Conservation (phyloP, 192 early-diverging fungal species). For the Linnemannia exigua region DNA sequence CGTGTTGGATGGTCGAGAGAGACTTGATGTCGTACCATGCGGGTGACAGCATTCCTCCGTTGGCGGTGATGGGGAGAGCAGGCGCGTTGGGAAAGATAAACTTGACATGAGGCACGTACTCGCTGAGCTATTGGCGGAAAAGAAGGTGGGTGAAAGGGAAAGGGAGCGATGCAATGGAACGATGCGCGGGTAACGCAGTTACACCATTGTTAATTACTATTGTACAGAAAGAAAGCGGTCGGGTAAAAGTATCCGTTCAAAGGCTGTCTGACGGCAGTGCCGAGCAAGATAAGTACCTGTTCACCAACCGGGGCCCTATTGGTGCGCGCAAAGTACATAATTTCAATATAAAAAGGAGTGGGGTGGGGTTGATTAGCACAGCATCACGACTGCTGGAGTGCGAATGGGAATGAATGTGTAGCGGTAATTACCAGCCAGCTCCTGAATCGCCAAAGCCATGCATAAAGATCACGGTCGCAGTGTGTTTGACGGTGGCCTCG, state of each 20-base stretch:
- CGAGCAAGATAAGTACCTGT: slow-evolving; percentile 18
- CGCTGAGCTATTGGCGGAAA: slow-evolving; percentile 67
- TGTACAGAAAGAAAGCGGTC: background rate
- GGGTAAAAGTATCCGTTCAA: background rate
- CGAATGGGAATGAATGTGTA: background rate
- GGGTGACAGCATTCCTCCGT: slow-evolving; percentile 86
- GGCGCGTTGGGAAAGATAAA: slow-evolving; percentile 92
- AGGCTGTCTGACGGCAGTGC: background rate
- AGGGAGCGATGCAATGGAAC: background rate
- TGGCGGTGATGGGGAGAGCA: slow-evolving; percentile 77
- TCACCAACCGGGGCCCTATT: slow-evolving; percentile 41
- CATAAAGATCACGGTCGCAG: slow-evolving; percentile 69
- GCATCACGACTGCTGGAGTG: background rate
- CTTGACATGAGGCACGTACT: slow-evolving; percentile 85
- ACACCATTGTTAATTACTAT: background rate
- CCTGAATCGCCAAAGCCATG: slow-evolving; percentile 77
- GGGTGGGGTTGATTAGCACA: background rate
- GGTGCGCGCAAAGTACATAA: background rate
- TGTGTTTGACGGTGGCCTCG: slow-evolving; percentile 59
- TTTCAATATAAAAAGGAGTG: background rate
- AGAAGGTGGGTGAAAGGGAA: background rate
- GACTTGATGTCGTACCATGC: slow-evolving; percentile 91
- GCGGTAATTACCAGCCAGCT: slow-evolving; percentile 62
- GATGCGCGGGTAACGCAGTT: background rate
- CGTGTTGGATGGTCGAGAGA: slow-evolving; percentile 60